Evolutionary conservation across 2,329 filamentous ascomycete genomes (phyloP).

Genomic region (Ophiobolus disseminans): DNA sequence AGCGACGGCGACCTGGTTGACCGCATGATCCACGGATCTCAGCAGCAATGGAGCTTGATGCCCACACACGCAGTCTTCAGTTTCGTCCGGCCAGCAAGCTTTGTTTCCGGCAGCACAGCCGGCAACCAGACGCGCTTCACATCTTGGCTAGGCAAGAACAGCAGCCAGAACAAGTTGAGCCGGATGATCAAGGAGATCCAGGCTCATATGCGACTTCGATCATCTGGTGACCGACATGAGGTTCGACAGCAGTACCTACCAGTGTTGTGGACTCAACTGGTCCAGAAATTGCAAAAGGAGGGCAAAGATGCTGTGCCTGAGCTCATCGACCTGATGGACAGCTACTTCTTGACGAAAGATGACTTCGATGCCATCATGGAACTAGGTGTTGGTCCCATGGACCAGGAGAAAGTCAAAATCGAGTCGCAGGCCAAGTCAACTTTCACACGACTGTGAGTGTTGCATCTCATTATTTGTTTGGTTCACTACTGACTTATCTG

Average conservation of each 20-base stretch:
- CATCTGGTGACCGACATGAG: conserved; percentile 90
- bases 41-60: conserved; percentile 99
- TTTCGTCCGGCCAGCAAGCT: conserved; percentile 90
- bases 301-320: conserved; percentile 83
- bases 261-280: conserved; percentile 79
- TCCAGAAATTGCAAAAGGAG: conserved; percentile 75
- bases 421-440: conserved; percentile 85
- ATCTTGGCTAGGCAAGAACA: conserved; percentile 93
- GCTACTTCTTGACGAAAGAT: conserved; percentile 91
- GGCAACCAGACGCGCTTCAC: conserved; percentile 77
- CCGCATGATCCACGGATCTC: conserved; percentile 96
- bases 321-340: conserved; percentile 95
- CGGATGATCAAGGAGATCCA: conserved; percentile 93
- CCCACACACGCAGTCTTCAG: conserved; percentile 95
- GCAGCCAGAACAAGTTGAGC: conserved; percentile 74
- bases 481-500: conserved; percentile 15
- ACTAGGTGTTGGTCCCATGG: conserved; percentile 85
- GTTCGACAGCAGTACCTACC: conserved; percentile 94
- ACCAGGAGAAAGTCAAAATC: conserved; percentile 76
- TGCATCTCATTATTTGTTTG: neutral
- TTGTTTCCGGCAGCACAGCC: conserved; percentile 76
- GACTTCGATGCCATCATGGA: conserved; percentile 94
- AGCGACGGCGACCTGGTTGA: conserved; percentile 96
- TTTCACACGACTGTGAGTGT: conserved; percentile 83
- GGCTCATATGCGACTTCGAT: conserved; percentile 91